These are phyloP conservation scores for Hymenoscyphus fraxineus DNA, from an alignment of 2,329 filamentous ascomycete genomes.

Conservation along the genomic window DNA sequence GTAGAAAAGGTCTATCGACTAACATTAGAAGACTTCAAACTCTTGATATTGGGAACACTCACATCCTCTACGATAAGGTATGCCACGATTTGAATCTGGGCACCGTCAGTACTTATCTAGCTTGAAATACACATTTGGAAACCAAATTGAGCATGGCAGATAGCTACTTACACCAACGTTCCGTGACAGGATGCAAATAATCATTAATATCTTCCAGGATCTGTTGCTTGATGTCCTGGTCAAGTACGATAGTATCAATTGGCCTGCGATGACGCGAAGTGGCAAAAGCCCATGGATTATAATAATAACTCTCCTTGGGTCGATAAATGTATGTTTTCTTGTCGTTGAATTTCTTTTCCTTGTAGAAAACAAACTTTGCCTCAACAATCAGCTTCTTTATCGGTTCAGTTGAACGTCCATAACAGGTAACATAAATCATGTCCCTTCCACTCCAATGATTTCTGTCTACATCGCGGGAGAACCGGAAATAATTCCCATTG, in stretches of 20 bases:
- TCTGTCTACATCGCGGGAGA: not conserved
- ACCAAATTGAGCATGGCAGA: not conserved
- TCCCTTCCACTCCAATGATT: not conserved
- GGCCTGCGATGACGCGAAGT: conserved; percentile 55
- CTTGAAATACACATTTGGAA: not conserved
- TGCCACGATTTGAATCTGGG: conserved; percentile 69
- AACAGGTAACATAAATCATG: not conserved
- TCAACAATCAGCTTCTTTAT: not conserved
- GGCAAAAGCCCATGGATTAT: not conserved
- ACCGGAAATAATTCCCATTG: not conserved
- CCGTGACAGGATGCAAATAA: conserved; percentile 59
- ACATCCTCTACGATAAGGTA: conserved; percentile 77
- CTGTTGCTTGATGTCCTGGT: conserved; percentile 55
- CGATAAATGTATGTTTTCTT: not conserved
- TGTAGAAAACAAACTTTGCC: not conserved
- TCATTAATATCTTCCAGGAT: conserved; percentile 59
- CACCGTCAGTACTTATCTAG: not conserved
- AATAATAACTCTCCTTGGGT: not conserved
- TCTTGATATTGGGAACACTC: not conserved
- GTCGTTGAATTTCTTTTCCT: not conserved
- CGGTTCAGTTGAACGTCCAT: not conserved
- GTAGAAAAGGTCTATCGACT: conserved; percentile 60
- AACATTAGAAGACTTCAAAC: not conserved
- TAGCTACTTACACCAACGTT: conserved; percentile 59
- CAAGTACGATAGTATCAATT: conserved; percentile 62